Conservation (phyloP, 352 stramenopile species). For the Pythium periplocum region DNA sequence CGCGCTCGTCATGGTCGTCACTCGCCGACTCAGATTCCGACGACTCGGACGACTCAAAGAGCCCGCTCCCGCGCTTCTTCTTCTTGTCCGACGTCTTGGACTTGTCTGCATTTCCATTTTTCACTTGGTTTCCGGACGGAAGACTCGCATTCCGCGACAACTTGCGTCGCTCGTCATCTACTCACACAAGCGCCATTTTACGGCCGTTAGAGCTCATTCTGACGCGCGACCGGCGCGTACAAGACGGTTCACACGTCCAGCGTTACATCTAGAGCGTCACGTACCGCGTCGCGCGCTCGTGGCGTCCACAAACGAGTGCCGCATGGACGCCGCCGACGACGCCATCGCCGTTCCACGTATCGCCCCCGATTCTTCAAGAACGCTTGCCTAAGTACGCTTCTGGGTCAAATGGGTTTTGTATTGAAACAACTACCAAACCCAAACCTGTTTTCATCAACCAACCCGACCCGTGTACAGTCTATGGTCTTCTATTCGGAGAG, state of each 20-base stretch:
- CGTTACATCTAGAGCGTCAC: no score
- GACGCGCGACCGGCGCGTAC: no score
- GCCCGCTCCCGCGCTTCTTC: constrained; percentile 14
- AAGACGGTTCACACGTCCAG: no score
- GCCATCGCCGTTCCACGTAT: constrained; percentile 8
- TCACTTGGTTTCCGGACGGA: constrained; percentile 2
- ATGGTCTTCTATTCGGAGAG: constrained; percentile 11
- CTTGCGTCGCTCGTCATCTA: neutral
- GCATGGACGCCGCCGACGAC: constrained; percentile 12
- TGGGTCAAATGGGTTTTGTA: constrained; percentile 3
- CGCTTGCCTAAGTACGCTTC: constrained; percentile 8
- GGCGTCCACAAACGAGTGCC: constrained; percentile 17
- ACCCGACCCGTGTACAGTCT: neutral
- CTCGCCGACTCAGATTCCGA: constrained; percentile 1
- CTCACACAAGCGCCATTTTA: no score
- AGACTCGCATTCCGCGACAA: constrained; percentile 17
- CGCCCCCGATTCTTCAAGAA: constrained; percentile 7
- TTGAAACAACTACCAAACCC: neutral
- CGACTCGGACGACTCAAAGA: constrained; percentile 22
- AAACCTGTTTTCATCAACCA: neutral
- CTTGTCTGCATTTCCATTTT: neutral
- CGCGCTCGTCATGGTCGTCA: neutral
- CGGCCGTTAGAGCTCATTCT: no score
- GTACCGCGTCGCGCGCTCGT: neutral
- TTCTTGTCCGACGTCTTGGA: neutral